These are phyloP conservation scores for Manihot esculenta DNA, from an alignment of 441 rosid species.

Conservation along the genomic window DNA sequence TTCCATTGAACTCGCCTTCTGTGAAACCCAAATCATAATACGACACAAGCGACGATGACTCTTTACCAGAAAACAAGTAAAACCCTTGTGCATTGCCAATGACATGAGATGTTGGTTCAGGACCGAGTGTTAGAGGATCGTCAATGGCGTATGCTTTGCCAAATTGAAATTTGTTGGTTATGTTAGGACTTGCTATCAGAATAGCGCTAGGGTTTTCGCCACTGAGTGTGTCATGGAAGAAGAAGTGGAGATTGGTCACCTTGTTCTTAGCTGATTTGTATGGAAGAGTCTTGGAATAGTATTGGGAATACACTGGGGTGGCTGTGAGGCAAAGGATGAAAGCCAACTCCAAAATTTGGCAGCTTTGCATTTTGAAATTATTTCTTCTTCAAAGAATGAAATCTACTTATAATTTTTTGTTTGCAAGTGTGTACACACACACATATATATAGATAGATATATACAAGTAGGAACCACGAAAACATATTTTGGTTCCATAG, in stretches of 20 bases:
- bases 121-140: slow-evolving; percentile 41
- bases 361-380: not conserved
- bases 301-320: slow-evolving; percentile 2
- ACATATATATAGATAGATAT: no score
- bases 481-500: no score
- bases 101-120: slow-evolving; percentile 32
- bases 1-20: slow-evolving; percentile 37
- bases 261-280: slow-evolving; percentile 16
- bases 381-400: not conserved
- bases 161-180: slow-evolving; percentile 27
- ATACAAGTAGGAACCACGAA: no score
- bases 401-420: no score
- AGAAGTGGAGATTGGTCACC: slow-evolving; percentile 43
- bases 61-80: slow-evolving; percentile 30
- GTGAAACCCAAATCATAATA: slow-evolving; percentile 46
- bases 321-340: slow-evolving; percentile 10
- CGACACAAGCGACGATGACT: slow-evolving; percentile 29
- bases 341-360: not conserved
- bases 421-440: no score
- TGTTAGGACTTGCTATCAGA: slow-evolving; percentile 30
- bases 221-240: slow-evolving; percentile 40
- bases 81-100: slow-evolving; percentile 53
- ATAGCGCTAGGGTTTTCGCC: slow-evolving; percentile 43
- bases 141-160: slow-evolving; percentile 37
- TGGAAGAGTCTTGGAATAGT: slow-evolving; percentile 20